Conservation (phyloP, 129 eudicot species). For the Ambrosia artemisiifolia region DNA sequence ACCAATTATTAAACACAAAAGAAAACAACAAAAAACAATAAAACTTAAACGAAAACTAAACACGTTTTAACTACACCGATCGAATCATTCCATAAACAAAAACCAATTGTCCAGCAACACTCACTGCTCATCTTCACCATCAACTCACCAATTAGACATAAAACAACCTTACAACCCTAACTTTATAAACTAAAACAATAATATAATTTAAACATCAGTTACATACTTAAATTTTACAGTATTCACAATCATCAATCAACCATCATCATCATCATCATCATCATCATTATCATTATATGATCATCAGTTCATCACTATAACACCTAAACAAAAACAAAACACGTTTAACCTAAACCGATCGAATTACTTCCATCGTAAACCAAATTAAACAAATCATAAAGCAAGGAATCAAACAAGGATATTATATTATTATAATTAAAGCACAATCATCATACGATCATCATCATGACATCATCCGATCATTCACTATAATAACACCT, state of each 20-base stretch:
- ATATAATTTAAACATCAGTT: not conserved
- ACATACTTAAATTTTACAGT: not conserved
- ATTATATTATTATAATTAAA: not conserved
- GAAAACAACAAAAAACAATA: no score
- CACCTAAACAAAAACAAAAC: not conserved
- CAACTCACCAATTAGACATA: not conserved
- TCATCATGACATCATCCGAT: no score
- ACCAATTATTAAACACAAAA: not conserved
- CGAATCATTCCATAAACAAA: no score
- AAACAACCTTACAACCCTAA: not conserved
- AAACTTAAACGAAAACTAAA: no score
- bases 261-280: not conserved
- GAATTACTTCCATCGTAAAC: not conserved
- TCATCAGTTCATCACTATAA: not conserved
- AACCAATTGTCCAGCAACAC: no score
- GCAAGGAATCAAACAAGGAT: constrained; percentile 15
- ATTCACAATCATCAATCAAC: not conserved
- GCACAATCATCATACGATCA: no score
- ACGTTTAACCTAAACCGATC: not conserved
- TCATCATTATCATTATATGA: not conserved
- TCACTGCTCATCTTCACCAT: not conserved
- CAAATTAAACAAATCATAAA: not conserved
- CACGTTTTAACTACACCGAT: no score
- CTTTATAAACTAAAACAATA: not conserved
- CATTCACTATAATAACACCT: no score